phyloP scores from a whole-genome alignment of 805 yeast genomes.

The Hanseniaspora vineae region DNA sequence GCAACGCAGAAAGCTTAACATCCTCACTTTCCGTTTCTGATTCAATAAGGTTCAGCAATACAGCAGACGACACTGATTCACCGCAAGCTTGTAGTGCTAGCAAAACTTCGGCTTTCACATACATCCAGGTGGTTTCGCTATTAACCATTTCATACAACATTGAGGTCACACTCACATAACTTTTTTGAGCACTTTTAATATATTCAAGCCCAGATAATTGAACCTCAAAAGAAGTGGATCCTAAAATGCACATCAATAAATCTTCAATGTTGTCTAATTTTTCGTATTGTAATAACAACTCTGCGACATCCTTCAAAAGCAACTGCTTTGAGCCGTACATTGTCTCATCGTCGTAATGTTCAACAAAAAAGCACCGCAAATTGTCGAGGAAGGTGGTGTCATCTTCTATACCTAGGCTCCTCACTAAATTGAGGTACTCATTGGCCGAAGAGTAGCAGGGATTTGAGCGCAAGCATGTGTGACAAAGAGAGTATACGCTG shows the following conservation, averaged over 20 bases:
- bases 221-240: constrained; percentile 32
- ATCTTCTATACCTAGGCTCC: not conserved
- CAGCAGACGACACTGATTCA: constrained; percentile 12
- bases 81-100: constrained; percentile 18
- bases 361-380: constrained; percentile 27
- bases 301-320: constrained; percentile 24
- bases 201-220: constrained; percentile 30
- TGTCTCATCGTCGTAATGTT: constrained; percentile 14
- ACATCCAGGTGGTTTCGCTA: constrained; percentile 26
- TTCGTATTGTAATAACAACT: constrained; percentile 19
- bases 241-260: constrained; percentile 24
- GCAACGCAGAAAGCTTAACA: constrained; percentile 35
- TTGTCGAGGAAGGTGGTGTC: constrained; percentile 7
- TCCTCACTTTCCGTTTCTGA: constrained; percentile 29
- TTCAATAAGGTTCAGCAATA: constrained; percentile 14
- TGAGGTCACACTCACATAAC: too few species aligned
- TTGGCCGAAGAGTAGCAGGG: constrained; percentile 25
- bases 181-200: too few species aligned
- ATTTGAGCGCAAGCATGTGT: constrained; percentile 11
- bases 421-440: constrained; percentile 21
- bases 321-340: constrained; percentile 41
- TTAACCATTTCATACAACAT: constrained; percentile 13
- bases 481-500: not conserved
- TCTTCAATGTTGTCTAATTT: constrained; percentile 13
- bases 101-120: constrained; percentile 32